Base-by-base conservation (phyloP, 345 rosid species). In the Citrus maxima region DNA sequence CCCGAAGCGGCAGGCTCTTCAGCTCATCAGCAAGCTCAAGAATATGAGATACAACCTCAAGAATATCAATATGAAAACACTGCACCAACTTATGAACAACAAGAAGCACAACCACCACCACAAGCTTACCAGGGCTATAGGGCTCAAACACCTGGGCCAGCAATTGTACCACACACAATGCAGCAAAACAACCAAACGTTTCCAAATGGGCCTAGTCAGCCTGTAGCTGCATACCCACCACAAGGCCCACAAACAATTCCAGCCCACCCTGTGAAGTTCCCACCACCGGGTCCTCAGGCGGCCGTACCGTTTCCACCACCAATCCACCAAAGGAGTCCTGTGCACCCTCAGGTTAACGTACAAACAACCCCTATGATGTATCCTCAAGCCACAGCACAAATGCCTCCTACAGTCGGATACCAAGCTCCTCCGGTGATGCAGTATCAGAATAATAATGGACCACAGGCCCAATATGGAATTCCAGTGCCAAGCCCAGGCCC, bases 401-500 rank as follows among this genome's bases (percentile, higher is more conserved):
- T 6, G 9, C 68, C 68, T 7, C 42, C 68, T 32, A 7, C 7
- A 18, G 24, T 65, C 7, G 68, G 68, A 30, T 65, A 32, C 40
- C 68, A 65, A 37, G 64, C 79, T 51, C 35, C 72, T 32, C 62
- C 24, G 3, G 40, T 37, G 25, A 70, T 22, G 75, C 65, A 56
- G 34, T 56, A 55, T 72, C 64, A 34, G 62, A 35, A 55, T 13
- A 35, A 55, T n/a, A 14, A 38, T 55, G 63, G 58, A 32, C 14
- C 5, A 19, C 78, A 61, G 37, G 86, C 67, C 1, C 80, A 27
- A 2, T 70, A 46, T 18, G 87, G 86, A 2, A 37, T 81, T 38
- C 87, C 86, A 6, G 9, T 84, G 70, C 68, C n/a, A 49, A n/a
- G 54, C 24, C 55, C 54, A 30, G 9, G 28, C 14, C 32, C 30